Conservation (phyloP, 225 moss, liverwort and hornwort genomes). For the Antitrichia curtipendula region DNA sequence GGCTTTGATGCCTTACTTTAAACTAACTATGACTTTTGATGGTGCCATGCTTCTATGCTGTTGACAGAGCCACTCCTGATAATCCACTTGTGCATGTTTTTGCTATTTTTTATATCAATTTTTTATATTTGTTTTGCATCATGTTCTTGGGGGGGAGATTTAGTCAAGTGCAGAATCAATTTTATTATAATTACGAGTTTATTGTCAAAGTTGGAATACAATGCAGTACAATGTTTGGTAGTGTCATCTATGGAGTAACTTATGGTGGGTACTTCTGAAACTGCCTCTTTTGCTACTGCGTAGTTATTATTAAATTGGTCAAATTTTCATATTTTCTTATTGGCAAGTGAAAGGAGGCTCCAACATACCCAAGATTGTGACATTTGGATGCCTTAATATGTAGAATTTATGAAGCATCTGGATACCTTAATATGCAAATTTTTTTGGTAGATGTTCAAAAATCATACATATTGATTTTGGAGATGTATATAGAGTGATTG, state of each 20-base stretch:
- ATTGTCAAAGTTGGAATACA: neutral
- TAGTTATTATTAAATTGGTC: too few species aligned
- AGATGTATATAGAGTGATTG: too few species aligned
- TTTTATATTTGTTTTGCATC: neutral
- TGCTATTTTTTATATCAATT: neutral
- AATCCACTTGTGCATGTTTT: neutral
- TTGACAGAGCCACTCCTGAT: neutral
- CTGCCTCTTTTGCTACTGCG: too few species aligned
- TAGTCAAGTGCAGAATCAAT: neutral
- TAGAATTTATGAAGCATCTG: neutral
- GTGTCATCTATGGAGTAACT: neutral
- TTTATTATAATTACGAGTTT: neutral
- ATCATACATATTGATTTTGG: too few species aligned
- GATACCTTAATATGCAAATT: fast-evolving
- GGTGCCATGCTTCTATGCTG: neutral
- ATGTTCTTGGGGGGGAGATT: neutral
- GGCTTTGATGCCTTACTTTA: too few species aligned
- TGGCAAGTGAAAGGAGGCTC: too few species aligned
- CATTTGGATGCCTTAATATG: too few species aligned
- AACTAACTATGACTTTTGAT: neutral
- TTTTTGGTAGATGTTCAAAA: neutral
- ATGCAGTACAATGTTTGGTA: neutral
- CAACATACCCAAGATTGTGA: fast-evolving
- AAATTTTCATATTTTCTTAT: too few species aligned
- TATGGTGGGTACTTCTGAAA: too few species aligned